Conservation (phyloP, 2,329 filamentous ascomycete genomes). For the Mycosphaerelloides madeirae region DNA sequence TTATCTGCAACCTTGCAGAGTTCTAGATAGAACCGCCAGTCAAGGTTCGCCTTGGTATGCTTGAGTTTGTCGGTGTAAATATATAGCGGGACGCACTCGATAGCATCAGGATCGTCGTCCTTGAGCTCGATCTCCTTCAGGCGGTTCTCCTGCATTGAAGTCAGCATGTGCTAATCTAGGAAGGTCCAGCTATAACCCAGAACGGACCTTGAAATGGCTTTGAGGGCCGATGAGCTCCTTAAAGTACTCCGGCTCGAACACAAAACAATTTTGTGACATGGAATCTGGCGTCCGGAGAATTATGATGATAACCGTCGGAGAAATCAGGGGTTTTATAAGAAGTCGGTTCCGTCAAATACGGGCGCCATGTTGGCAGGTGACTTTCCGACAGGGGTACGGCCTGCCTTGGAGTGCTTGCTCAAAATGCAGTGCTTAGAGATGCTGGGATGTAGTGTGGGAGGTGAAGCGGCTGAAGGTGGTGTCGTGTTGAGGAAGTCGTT, state of each 20-base stretch:
- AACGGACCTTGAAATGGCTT: constrained; percentile 1
- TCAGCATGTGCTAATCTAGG: no score
- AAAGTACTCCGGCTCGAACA: constrained; percentile 12
- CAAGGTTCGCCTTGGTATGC: background rate
- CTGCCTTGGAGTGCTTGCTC: no score
- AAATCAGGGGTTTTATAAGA: no score
- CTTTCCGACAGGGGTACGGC: no score
- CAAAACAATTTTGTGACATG: constrained; percentile 12
- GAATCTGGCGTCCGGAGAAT: constrained; percentile 5
- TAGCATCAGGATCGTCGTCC: constrained; percentile 11
- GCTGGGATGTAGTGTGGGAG: no score
- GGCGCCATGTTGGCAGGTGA: no score
- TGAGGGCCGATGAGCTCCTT: constrained; percentile 4
- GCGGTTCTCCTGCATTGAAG: no score
- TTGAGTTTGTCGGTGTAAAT: constrained; percentile 3
- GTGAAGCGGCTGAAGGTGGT: no score
- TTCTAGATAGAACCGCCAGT: background rate
- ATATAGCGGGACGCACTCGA: constrained; percentile 8
- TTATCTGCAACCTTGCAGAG: background rate
- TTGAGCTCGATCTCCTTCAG: constrained; percentile 7
- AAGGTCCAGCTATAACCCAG: no score
- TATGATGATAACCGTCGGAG: constrained; percentile 10
- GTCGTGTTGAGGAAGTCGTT: no score
- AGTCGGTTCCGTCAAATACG: no score
- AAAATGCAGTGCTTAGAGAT: no score